phyloP scores from a whole-genome alignment of 345 rosid genomes.

The Zanthoxylum bungeanum region DNA sequence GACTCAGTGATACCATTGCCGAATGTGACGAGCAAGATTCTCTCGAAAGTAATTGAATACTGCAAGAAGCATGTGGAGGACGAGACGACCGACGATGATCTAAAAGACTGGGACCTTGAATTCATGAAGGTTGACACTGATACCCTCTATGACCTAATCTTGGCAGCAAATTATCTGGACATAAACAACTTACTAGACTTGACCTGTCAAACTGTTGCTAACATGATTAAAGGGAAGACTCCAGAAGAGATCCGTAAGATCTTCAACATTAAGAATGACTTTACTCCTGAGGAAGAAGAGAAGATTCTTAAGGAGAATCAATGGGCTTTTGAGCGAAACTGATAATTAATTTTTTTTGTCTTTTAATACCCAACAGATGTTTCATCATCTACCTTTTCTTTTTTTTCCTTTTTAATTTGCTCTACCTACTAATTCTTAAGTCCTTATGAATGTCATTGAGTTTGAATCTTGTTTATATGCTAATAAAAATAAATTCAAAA shows the following conservation, averaged over 20 bases:
- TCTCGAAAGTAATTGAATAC: neutral
- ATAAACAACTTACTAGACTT: neutral
- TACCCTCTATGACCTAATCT: neutral
- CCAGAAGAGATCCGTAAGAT: neutral
- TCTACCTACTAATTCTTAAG: too few relatives aligned
- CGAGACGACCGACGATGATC: neutral
- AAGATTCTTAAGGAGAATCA: neutral
- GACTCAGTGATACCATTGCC: neutral
- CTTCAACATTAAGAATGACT: neutral
- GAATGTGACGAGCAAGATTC: neutral
- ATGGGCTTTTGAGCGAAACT: neutral
- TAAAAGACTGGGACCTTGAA: neutral
- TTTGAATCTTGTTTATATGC: too few relatives aligned
- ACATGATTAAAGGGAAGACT: neutral
- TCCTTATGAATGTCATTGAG: too few relatives aligned
- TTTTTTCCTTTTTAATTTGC: too few relatives aligned
- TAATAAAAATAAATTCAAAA: too few relatives aligned
- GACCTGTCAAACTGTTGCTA: neutral
- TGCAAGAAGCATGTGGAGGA: neutral
- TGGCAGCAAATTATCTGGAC: neutral
- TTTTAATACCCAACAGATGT: too few relatives aligned
- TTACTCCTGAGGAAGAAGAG: neutral
- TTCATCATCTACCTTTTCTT: too few relatives aligned
- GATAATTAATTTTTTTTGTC: too few relatives aligned
- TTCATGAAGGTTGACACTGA: neutral